Base-by-base conservation (phyloP, 2,329 filamentous ascomycete species). In the Neonectria neomacrospora region DNA sequence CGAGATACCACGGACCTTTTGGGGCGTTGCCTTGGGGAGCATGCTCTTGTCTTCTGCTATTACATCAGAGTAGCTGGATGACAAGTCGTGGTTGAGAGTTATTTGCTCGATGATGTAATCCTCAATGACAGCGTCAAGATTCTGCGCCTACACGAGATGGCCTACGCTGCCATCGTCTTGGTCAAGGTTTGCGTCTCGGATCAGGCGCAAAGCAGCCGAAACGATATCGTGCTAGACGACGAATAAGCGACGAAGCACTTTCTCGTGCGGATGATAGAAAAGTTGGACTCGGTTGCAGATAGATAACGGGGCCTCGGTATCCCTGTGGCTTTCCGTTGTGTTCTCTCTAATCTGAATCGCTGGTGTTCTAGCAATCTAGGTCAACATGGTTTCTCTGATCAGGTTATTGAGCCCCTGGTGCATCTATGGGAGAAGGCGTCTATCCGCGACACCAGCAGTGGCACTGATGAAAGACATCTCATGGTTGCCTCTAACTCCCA, bases 61-160 rank as follows among this genome's bases (percentile, higher is more conserved):
- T 0, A 57, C 59, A 1, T 63, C 5, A 20, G 69, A 67, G 12
- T 30, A 59, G 0, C 30, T 6, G 0, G 10, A 3, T 1, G 53
- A 22, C 1, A 68, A 65, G 0, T 28, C 22, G 1, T 55, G 47
- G 10, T 61, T 28, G 3, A 67, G 1, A 0, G 18, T 54, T n/a
- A 67, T 18, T 0, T 44, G 20, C 2, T 69, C 66, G 2, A 69
- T 37, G 1, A 52, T 32, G 12, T 58, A 69, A 28, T 69, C 66
- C 7, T 69, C 67, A 0, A 69, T 54, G 3, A 55, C 47, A 2
- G 51, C 67, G 1, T 44, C 54, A 2, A 69, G 34, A 0, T 59
- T 57, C 12, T 56, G 47, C 5, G 23, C 60, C 3, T 67, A 39
- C 18, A 60, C 59, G 8, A 57, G 65, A 65, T 65, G 58, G 54